phyloP scores from a whole-genome alignment of 768 basidiomycete genomes.

The Tulasnella sp. region DNA sequence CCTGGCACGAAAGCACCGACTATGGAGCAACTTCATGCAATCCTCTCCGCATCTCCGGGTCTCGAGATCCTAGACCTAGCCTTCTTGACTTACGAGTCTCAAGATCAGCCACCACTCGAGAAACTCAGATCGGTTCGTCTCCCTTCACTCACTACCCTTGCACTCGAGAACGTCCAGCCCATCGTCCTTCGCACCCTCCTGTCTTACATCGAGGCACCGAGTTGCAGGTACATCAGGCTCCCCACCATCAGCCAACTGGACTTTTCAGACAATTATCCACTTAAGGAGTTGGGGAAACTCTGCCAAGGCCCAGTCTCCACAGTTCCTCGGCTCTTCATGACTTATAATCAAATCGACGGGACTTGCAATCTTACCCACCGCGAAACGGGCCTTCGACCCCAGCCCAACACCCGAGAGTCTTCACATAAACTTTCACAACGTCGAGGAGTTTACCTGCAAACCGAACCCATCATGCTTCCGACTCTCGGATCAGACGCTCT shows the following conservation, averaged over 20 bases:
- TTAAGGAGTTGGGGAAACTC: background rate
- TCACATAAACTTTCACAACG: background rate
- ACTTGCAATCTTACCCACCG: background rate
- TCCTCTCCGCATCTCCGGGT: background rate
- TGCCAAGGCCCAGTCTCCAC: background rate
- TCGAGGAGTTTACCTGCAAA: background rate
- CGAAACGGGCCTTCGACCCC: background rate
- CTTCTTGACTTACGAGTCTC: background rate
- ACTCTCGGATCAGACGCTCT: background rate
- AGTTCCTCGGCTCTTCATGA: background rate
- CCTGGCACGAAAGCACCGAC: background rate
- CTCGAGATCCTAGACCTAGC: slow-evolving; percentile 6
- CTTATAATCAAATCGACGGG: background rate
- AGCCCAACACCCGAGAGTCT: background rate
- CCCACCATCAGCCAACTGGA: background rate
- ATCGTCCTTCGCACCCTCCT: background rate
- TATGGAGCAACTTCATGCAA: background rate
- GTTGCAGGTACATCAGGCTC: background rate
- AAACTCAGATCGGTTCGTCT: background rate
- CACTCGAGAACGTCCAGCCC: background rate
- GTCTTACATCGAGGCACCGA: background rate
- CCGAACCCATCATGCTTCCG: background rate
- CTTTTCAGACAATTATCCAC: background rate
- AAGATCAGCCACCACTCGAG: background rate
- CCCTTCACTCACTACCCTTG: background rate